These are phyloP conservation scores for Plasmodium knowlesi DNA, from an alignment of 169 alveolate species.

Conservation along the genomic window DNA sequence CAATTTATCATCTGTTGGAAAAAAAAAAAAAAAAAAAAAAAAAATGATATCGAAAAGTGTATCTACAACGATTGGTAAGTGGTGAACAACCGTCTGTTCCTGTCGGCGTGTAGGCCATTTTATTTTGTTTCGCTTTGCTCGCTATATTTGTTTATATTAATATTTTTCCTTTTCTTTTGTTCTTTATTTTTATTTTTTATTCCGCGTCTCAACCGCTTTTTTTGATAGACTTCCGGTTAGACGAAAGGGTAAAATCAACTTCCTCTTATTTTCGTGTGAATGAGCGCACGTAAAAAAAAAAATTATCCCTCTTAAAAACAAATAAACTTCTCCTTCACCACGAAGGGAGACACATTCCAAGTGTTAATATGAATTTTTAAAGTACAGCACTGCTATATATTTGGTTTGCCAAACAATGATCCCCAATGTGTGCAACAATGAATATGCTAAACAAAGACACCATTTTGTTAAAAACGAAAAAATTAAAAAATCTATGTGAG, in stretches of 20 bases:
- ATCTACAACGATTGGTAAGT: conserved; percentile 15
- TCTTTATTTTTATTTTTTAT: too few species aligned
- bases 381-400: neutral
- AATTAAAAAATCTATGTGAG: conserved; percentile 49
- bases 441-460: conserved; percentile 55
- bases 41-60: neutral
- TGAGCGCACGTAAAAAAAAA: neutral
- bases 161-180: too few species aligned
- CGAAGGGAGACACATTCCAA: neutral
- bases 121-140: neutral
- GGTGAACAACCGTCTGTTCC: neutral
- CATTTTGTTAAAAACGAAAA: conserved; percentile 69
- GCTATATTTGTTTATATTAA: neutral
- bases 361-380: neutral
- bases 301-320: neutral
- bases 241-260: neutral
- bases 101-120: neutral
- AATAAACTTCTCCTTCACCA: neutral
- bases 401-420: conserved; percentile 12
- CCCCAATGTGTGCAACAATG: conserved; percentile 27
- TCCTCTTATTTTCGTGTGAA: neutral
- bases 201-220: neutral
- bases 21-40: conserved; percentile 44
- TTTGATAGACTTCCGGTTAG: neutral
- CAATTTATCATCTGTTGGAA: neutral